These are phyloP conservation scores for Blepharisma japonicum DNA, from an alignment of 73 alveolate genomes.

Conservation along the genomic window DNA sequence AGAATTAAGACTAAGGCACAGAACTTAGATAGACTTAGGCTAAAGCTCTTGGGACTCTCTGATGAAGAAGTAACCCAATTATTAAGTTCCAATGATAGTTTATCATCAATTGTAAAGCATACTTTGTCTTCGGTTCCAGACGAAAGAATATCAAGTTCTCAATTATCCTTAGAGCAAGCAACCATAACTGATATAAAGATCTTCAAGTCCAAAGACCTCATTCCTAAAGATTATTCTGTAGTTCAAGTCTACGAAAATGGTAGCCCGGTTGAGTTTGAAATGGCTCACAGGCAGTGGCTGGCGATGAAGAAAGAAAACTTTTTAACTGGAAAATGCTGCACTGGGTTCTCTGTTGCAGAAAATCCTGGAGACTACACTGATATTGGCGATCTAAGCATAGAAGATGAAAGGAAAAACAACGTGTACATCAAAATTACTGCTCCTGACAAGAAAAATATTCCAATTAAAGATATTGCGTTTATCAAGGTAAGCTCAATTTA, in stretches of 20 bases:
- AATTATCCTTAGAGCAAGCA: not conserved
- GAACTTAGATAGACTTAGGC: not conserved
- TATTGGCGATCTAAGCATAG: slow-evolving; percentile 11
- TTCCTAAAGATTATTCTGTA: not conserved
- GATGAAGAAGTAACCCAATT: slow-evolving; percentile 12
- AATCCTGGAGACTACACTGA: not conserved
- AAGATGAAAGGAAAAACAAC: not conserved
- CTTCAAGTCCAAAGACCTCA: not conserved
- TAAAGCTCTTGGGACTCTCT: not conserved
- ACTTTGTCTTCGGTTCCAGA: not conserved
- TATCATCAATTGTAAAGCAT: slow-evolving; percentile 6
- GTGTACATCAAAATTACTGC: too few species aligned
- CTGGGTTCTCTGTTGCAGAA: slow-evolving; percentile 4
- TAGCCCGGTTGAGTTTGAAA: not conserved
- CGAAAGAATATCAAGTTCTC: not conserved
- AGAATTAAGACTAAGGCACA: slow-evolving; percentile 1
- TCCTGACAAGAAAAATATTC: not conserved
- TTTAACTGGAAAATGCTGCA: not conserved
- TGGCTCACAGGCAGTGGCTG: not conserved
- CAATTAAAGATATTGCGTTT: slow-evolving; percentile 7
- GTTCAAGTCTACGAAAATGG: not conserved
- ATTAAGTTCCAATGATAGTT: not conserved
- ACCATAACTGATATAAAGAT: not conserved
- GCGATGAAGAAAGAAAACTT: not conserved
- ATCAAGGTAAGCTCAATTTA: not conserved